Evolutionary conservation across 352 stramenopile genomes (phyloP), one percentile per base, ranked within the genome.

Genomic region (Achlya hypogyna): DNA sequence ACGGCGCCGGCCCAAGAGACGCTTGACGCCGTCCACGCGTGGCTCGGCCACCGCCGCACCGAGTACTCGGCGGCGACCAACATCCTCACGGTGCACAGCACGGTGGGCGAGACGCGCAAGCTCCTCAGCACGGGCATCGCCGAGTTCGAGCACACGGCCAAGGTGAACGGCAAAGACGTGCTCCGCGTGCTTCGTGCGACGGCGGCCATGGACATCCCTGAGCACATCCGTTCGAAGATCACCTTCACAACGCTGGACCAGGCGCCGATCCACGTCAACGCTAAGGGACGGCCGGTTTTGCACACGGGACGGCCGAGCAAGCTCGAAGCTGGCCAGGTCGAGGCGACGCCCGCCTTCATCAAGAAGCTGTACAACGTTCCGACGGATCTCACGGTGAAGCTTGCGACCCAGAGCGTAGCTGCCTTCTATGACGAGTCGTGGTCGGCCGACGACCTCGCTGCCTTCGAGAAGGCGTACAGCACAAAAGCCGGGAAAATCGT

Each of bases 361-460:
- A 80, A 81, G 9, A 49, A 71, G 4, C 74, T 74, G 3, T 94
- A 94, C 63, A 70, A 71, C 28, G 90, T 94, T 29, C 81, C 54
- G n/a, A 9, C 28, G 5, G 73, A 88, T 12, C 81, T 82, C 23
- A 88, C 77, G 12, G 89, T 90, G 29, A 43, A 71, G 1, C 72
- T 35, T 51, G 88, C 81, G 43, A 72, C 74, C n/a, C 85, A 94
- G 65, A 73, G 69, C 12, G 62, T 90, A 9, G 78, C 83, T 31
- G 89, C 83, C 9, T 94, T 94, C 53, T 94, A 90, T 71, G 65
- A 75, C 5, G 82, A 94, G 47, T 76, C 72, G 9, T 94, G 76
- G 53, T 79, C 72, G 47, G 72, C 70, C 0, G 62, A 72, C 2
- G 85, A 94, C 56, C 72, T 94, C 32, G 29, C 73, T 18, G 66